phyloP scores from a whole-genome alignment of 2,329 filamentous ascomycete species.

The Rosellinia necatrix region DNA sequence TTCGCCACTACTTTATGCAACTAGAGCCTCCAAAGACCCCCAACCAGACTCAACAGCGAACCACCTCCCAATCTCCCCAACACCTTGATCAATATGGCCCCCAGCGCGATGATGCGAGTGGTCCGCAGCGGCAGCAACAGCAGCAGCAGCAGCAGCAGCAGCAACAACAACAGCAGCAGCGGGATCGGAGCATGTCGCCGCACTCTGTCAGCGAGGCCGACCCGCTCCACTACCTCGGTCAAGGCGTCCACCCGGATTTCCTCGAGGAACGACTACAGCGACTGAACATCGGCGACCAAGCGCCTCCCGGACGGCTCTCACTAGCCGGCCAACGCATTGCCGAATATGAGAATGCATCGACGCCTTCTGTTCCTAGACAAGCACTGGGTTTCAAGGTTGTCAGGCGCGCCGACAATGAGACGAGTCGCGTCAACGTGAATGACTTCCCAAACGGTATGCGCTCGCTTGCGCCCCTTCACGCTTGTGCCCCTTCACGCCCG shows the following conservation, averaged over 20 bases:
- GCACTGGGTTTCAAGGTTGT: slow-evolving; percentile 60
- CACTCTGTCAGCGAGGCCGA: slow-evolving; percentile 40
- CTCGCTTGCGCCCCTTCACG: slow-evolving; percentile 6
- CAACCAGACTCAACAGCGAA: slow-evolving; percentile 35
- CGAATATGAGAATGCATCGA: slow-evolving; percentile 65
- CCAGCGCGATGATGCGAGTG: slow-evolving; percentile 51
- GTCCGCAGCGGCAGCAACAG: slow-evolving; percentile 41
- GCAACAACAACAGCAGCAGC: slow-evolving; percentile 40
- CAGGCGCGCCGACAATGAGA: slow-evolving; percentile 49
- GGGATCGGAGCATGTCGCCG: slow-evolving; percentile 45
- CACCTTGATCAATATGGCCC: slow-evolving; percentile 62
- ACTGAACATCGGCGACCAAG: slow-evolving; percentile 51
- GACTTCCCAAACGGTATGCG: slow-evolving; percentile 81
- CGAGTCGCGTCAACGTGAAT: slow-evolving; percentile 50
- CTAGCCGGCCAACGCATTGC: slow-evolving; percentile 58
- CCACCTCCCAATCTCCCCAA: slow-evolving; percentile 41
- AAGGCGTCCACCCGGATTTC: slow-evolving; percentile 47
- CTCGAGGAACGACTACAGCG: slow-evolving; percentile 57
- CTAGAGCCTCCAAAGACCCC: slow-evolving; percentile 53
- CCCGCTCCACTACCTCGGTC: slow-evolving; percentile 33
- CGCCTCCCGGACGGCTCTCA: slow-evolving; percentile 36
- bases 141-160: slow-evolving; percentile 41
- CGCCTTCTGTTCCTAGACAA: slow-evolving; percentile 52
- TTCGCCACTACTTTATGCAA: slow-evolving; percentile 65
- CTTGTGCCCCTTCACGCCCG: slow-evolving; percentile 23